Conservation (phyloP, 2,329 filamentous ascomycete species). For the Colletotrichum sp. region DNA sequence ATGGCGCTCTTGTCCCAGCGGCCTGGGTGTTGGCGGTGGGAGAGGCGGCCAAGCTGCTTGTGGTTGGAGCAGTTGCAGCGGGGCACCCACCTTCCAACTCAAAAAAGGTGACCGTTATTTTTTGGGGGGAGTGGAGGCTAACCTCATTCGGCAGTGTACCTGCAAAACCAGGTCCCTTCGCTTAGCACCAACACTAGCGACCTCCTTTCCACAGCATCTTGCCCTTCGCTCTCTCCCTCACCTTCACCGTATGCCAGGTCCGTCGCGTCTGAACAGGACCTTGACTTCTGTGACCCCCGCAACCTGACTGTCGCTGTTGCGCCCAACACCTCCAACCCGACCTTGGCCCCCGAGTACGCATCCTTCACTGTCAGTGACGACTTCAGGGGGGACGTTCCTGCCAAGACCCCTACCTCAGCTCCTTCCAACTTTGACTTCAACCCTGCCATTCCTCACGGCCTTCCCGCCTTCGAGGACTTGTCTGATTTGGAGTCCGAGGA, state of each 20-base stretch:
- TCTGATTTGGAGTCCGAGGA: slow-evolving; percentile 79
- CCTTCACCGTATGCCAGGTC: slow-evolving; percentile 79
- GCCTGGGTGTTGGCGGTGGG: not conserved
- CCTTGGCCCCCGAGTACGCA: slow-evolving; percentile 65
- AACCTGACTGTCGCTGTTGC: slow-evolving; percentile 75
- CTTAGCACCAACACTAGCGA: slow-evolving; percentile 70
- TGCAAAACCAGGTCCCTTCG: slow-evolving; percentile 60
- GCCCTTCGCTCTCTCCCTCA: slow-evolving; percentile 86
- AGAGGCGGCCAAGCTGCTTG: not conserved
- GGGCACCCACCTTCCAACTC: slow-evolving; percentile 1
- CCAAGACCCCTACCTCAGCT: slow-evolving; percentile 49
- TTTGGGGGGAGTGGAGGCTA: slow-evolving; percentile 31
- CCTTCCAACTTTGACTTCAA: slow-evolving; percentile 58
- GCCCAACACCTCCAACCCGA: slow-evolving; percentile 50
- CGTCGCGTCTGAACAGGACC: slow-evolving; percentile 70
- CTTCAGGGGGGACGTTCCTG: slow-evolving; percentile 55
- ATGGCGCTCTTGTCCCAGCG: not conserved
- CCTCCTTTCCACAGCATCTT: slow-evolving; percentile 75
- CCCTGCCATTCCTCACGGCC: slow-evolving; percentile 55
- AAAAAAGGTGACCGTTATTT: not conserved
- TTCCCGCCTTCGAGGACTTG: slow-evolving; percentile 82
- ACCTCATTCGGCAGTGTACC: slow-evolving; percentile 50
- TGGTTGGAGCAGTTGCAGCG: not conserved
- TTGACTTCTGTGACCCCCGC: slow-evolving; percentile 90
- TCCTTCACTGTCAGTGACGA: slow-evolving; percentile 69